Percentiles rank a stretch among this genome's conserved stretches.
These are phyloP conservation scores for Cutaneotrichosporon spelunceum DNA, from an alignment of 1,284 basidiomycete species.

Conservation along the genomic window DNA sequence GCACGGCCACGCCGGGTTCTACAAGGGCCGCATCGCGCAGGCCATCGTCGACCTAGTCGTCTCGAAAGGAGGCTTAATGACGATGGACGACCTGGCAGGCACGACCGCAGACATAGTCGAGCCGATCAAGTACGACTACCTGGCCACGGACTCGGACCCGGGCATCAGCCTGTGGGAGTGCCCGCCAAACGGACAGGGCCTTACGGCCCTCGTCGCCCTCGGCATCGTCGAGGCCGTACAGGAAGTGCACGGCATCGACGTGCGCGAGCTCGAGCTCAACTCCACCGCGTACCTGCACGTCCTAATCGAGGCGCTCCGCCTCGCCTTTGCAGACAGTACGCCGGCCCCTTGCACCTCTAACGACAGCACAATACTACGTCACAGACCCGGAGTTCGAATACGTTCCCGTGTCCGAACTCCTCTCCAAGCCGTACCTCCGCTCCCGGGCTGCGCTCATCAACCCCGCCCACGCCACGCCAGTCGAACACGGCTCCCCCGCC, in stretches of 20 bases:
- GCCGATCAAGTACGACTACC: slow-evolving; percentile 77
- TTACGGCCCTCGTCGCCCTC: slow-evolving; percentile 85
- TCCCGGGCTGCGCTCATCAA: slow-evolving; percentile 78
- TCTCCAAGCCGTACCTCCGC: slow-evolving; percentile 79
- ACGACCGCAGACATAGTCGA: slow-evolving; percentile 73
- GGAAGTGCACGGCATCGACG: slow-evolving; percentile 64
- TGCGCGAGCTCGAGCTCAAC: slow-evolving; percentile 81
- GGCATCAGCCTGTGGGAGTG: slow-evolving; percentile 64
- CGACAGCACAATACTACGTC: slow-evolving; percentile 69
- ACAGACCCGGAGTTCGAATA: slow-evolving; percentile 74
- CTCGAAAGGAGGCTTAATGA: slow-evolving; percentile 81
- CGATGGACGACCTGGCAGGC: slow-evolving; percentile 75
- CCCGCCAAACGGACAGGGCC: slow-evolving; percentile 90
- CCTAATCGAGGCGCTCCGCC: slow-evolving; percentile 63
- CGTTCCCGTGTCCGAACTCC: slow-evolving; percentile 70
- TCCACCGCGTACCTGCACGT: slow-evolving; percentile 81
- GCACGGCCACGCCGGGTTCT: slow-evolving; percentile 85
- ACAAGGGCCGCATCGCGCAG: slow-evolving; percentile 74
- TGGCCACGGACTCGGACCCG: slow-evolving; percentile 52
- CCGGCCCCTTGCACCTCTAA: not conserved
- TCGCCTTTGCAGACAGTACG: slow-evolving; percentile 41
- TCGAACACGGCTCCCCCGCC: slow-evolving; percentile 59
- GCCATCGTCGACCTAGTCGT: slow-evolving; percentile 73
- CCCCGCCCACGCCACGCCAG: slow-evolving; percentile 61
- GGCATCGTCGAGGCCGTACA: slow-evolving; percentile 87